Conservation (phyloP, 352 stramenopile genomes). For the Plasmopara halstedii region DNA sequence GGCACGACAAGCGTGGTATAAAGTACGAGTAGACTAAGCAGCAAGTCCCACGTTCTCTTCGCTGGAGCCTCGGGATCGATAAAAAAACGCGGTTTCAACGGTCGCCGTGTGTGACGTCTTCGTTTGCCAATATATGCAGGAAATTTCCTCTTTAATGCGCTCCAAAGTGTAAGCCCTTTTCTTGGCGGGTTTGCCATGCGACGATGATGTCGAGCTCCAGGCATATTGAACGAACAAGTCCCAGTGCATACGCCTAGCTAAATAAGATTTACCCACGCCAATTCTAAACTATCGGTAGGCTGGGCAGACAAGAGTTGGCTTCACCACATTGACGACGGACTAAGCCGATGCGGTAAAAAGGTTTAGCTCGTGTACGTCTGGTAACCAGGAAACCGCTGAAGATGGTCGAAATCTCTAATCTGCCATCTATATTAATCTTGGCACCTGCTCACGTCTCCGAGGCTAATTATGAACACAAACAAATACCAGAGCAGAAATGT, state of each 20-base stretch:
- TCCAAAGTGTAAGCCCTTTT: conserved; percentile 40
- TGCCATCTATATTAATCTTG: conserved; percentile 16
- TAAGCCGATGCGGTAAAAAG: conserved; percentile 6
- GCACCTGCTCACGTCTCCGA: neutral
- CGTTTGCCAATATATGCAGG: conserved; percentile 35
- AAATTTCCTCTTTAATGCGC: conserved; percentile 43
- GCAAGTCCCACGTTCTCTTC: conserved; percentile 63
- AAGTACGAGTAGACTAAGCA: conserved; percentile 55
- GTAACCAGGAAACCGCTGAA: too few species aligned
- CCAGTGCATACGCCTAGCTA: conserved; percentile 9
- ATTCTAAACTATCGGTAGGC: neutral
- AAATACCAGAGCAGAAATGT: conserved; percentile 8
- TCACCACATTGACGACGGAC: conserved; percentile 26
- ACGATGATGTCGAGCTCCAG: conserved; percentile 8
- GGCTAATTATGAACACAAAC: conserved; percentile 1
- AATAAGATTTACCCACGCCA: neutral
- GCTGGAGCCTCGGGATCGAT: conserved; percentile 47
- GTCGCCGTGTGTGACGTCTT: conserved; percentile 18
- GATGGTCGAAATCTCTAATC: too few species aligned
- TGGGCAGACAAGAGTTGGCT: conserved; percentile 7
- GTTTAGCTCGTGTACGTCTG: too few species aligned
- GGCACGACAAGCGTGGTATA: conserved; percentile 73
- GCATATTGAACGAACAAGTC: conserved; percentile 11
- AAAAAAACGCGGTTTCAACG: conserved; percentile 35
- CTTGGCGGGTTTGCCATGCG: conserved; percentile 23